Evolutionary conservation across 2,329 filamentous ascomycete species (phyloP).

Genomic region (Neofusicoccum parvum): DNA sequence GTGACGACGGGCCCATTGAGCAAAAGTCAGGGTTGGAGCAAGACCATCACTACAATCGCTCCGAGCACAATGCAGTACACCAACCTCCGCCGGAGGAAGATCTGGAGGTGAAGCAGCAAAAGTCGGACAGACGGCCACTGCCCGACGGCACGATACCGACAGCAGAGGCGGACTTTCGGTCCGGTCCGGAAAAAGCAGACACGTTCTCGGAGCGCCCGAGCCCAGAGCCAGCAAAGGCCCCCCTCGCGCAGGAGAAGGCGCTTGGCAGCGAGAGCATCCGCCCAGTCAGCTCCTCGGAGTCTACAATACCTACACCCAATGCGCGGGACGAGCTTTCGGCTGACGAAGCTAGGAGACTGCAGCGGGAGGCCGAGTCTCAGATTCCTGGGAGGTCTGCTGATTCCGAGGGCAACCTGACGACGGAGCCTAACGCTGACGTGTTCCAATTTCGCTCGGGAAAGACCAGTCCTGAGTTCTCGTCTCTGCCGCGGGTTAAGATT

Average conservation of each 20-base stretch:
- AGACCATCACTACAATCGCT: constrained; percentile 54
- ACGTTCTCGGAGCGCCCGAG: constrained; percentile 34
- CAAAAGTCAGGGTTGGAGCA: constrained; percentile 40
- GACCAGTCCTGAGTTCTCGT: constrained; percentile 51
- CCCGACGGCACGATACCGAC: constrained; percentile 56
- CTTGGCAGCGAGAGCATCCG: constrained; percentile 31
- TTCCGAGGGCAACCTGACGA: constrained; percentile 31
- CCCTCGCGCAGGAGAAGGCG: constrained; percentile 32
- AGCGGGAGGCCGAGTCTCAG: constrained; percentile 53
- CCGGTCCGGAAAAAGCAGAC: constrained; percentile 34
- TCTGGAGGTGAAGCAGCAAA: constrained; percentile 50
- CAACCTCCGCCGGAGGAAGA: constrained; percentile 42
- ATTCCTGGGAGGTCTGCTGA: constrained; percentile 56
- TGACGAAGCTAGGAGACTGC: constrained; percentile 49
- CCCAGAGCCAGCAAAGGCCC: constrained; percentile 40
- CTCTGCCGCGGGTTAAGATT: constrained; percentile 58
- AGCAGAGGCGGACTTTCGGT: constrained; percentile 34
- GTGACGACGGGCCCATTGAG: constrained; percentile 29
- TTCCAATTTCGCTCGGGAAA: constrained; percentile 57
- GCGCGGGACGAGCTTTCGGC: constrained; percentile 35
- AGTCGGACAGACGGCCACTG: constrained; percentile 46
- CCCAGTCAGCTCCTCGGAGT: constrained; percentile 41
- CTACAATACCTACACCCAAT: constrained; percentile 44
- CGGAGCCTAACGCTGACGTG: constrained; percentile 55
- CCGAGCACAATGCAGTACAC: constrained; percentile 43